phyloP scores from a whole-genome alignment of 2,329 filamentous ascomycete genomes.

The Aciculosporium take region DNA sequence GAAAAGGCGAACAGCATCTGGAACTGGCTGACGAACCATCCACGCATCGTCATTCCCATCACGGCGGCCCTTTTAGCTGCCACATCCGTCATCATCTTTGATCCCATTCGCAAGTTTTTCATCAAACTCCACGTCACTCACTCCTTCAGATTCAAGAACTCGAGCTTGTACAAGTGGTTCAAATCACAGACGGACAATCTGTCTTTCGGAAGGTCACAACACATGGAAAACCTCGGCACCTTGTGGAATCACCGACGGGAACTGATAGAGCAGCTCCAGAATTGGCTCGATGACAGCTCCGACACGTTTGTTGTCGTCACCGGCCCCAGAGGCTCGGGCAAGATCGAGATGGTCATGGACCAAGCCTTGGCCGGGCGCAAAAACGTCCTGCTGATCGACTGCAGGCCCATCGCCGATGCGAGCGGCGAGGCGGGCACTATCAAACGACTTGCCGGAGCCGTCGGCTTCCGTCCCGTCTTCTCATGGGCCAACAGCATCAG shows the following conservation, averaged over 20 bases:
- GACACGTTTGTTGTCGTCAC: constrained; percentile 92
- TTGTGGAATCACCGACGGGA: constrained; percentile 80
- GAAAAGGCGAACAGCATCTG: constrained; percentile 66
- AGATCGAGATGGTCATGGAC: constrained; percentile 74
- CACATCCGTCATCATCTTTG: constrained; percentile 77
- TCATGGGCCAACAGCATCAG: constrained; percentile 93
- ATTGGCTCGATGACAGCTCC: constrained; percentile 75
- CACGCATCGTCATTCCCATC: constrained; percentile 72
- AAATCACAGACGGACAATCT: constrained; percentile 47
- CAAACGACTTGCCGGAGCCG: constrained; percentile 60
- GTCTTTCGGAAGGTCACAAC: constrained; percentile 43
- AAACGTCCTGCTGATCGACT: constrained; percentile 77
- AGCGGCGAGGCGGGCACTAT: constrained; percentile 80
- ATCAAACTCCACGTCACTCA: constrained; percentile 77
- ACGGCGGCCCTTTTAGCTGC: constrained; percentile 69
- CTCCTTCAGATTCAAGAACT: constrained; percentile 60
- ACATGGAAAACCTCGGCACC: constrained; percentile 58
- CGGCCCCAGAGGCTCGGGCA: constrained; percentile 81
- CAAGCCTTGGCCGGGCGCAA: constrained; percentile 64
- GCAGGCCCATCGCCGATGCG: constrained; percentile 84
- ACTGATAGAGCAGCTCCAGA: constrained; percentile 67
- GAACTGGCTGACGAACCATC: constrained; percentile 78
- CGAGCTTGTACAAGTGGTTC: constrained; percentile 65
- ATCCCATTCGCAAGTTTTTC: constrained; percentile 87
- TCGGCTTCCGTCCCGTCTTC: constrained; percentile 87